Base-by-base conservation (phyloP, 441 rosid genomes). In the Corymbia citriodora region DNA sequence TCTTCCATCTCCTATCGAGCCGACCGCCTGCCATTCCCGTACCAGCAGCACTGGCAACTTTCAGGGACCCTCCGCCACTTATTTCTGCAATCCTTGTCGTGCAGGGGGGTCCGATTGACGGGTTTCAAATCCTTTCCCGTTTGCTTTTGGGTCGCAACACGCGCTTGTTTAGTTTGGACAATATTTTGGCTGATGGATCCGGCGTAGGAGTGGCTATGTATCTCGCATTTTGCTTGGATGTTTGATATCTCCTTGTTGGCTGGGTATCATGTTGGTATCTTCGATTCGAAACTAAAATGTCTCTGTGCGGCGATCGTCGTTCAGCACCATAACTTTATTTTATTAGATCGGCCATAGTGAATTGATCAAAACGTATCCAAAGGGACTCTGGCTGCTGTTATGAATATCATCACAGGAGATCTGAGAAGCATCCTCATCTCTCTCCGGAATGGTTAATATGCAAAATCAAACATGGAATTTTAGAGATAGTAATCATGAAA, bases 301-400 rank as follows among this genome's bases (percentile, higher is more conserved):
- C 49, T 36, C 15, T 2, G 27, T 5, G 9, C 0, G 1, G 48
- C 1, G 5, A 9, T 19, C 9, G 0, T 18, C 0, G n/a, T 23
- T 79, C 52, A 23, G n/a, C 4, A n/a, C 52, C 29, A 21, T n/a
- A 12, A 13, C 50, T 4, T 68, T 27, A 1, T 79, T 79, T 23
- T 12, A 8, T 79, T 79, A 12, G 83, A 74, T 74, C 27, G 9
- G 50, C 50, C 29, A 1, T 21, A 21, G 50, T 40, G 50, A 40
- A 74, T 40, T 15, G 23, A 48, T 21, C 21, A 29, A 21, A 40
- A 12, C 15, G 83, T 74, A 12, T 29, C 21, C 74, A 2, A 2
- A 68, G 40, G 40, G 40, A 16, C 74, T n/a, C 74, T 4, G 6
- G 79, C 40, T 4, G 40, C 16, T 17, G 79, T n/a, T 68, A 16